Evolutionary conservation across 495 filamentous ascomycete species (phyloP).

Genomic region (Annulohypoxylon moriforme): DNA sequence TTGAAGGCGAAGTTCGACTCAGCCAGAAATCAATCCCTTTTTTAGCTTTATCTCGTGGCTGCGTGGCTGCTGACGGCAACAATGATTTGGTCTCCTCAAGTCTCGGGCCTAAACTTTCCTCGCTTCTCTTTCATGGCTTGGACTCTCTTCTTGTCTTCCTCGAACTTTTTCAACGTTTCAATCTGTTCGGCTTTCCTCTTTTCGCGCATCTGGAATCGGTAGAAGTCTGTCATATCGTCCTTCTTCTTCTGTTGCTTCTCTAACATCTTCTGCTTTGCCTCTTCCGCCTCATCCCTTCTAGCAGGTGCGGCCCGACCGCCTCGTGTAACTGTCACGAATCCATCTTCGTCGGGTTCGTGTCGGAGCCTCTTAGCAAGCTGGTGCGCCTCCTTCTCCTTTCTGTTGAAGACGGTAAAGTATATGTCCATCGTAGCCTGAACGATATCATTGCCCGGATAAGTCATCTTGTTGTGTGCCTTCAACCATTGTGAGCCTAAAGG

Average conservation of each 20-base stretch:
- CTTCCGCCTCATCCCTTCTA: slow-evolving; percentile 77
- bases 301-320: slow-evolving; percentile 81
- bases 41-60: background rate
- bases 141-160: slow-evolving; percentile 72
- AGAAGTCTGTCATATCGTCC: slow-evolving; percentile 80
- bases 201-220: slow-evolving; percentile 92
- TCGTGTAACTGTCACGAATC: slow-evolving; percentile 90
- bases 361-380: slow-evolving; percentile 71
- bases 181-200: slow-evolving; percentile 84
- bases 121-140: slow-evolving; percentile 68
- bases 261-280: slow-evolving; percentile 76
- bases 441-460: slow-evolving; percentile 71
- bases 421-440: slow-evolving; percentile 79
- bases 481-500: slow-evolving; percentile 72
- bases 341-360: slow-evolving; percentile 89
- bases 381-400: slow-evolving; percentile 72
- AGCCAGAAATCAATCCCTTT: background rate
- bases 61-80: background rate
- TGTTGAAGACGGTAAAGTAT: slow-evolving; percentile 80
- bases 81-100: slow-evolving; percentile 45
- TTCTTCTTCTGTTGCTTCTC: slow-evolving; percentile 74
- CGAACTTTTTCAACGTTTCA: slow-evolving; percentile 72
- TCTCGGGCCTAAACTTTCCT: slow-evolving; percentile 67
- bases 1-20: background rate
- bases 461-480: slow-evolving; percentile 69